These are phyloP conservation scores for Podila horticola DNA, from an alignment of 192 early-diverging fungal species.

Conservation along the genomic window DNA sequence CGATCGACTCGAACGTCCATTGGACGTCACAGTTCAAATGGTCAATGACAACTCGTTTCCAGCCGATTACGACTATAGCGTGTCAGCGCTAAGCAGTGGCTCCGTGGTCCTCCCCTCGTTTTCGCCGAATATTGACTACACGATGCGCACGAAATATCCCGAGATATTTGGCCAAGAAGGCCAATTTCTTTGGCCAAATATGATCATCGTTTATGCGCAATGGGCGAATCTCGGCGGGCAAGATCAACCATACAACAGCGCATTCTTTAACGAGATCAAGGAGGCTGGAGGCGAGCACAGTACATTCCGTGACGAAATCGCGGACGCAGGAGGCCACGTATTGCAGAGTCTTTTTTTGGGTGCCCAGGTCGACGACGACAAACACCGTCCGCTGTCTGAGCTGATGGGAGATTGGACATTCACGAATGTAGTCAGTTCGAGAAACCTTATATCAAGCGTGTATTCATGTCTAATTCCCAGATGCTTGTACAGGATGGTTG, in stretches of 20 bases:
- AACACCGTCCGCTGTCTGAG: not conserved
- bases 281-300: slow-evolving; percentile 3
- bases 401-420: not conserved
- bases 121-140: too few species aligned
- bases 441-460: not conserved
- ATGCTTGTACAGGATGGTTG: not conserved
- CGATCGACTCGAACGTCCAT: slow-evolving; percentile 10
- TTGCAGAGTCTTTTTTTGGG: not conserved
- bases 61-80: slow-evolving; percentile 20
- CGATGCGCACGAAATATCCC: too few species aligned
- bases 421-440: not conserved
- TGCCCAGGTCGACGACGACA: not conserved
- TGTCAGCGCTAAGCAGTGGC: not conserved
- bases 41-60: not conserved
- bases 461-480: not conserved
- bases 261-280: slow-evolving; percentile 3
- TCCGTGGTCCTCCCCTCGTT: too few species aligned
- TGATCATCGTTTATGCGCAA: slow-evolving; percentile 7
- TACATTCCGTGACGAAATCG: not conserved
- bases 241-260: not conserved
- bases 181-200: not conserved
- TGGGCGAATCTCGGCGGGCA: slow-evolving; percentile 10
- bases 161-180: too few species aligned
- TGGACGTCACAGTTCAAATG: slow-evolving; percentile 20
- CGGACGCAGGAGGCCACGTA: too few species aligned